Conservation (phyloP, 495 filamentous ascomycete species). For the Hyaloscypha bicolor region DNA sequence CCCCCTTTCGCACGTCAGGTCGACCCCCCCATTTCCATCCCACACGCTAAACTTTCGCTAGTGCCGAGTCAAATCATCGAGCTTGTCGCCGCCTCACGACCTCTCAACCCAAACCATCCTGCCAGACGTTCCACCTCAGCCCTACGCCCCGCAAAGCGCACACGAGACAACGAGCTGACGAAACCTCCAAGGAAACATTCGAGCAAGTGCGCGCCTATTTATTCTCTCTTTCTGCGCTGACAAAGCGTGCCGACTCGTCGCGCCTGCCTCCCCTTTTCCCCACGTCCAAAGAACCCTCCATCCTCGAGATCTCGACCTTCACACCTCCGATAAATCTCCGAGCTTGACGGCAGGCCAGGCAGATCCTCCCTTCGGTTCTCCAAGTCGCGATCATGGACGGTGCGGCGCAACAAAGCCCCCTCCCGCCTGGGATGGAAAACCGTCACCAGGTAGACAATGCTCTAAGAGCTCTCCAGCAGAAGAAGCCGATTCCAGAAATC, state of each 20-base stretch:
- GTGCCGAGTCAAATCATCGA: slow-evolving; percentile 1
- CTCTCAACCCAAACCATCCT: not conserved
- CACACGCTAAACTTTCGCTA: slow-evolving; percentile 9
- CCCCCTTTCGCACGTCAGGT: not conserved
- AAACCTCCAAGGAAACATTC: not conserved
- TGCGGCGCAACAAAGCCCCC: slow-evolving; percentile 14
- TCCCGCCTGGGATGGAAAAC: slow-evolving; percentile 14
- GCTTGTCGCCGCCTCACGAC: slow-evolving; percentile 4
- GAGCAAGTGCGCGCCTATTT: not conserved
- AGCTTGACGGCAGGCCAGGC: not conserved
- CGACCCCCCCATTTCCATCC: not conserved
- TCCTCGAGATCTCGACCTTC: not conserved
- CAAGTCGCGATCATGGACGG: slow-evolving; percentile 27
- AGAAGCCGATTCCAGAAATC: slow-evolving; percentile 94
- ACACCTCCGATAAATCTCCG: not conserved
- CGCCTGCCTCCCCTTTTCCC: slow-evolving; percentile 6
- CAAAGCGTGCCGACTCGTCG: slow-evolving; percentile 3
- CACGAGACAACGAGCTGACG: not conserved
- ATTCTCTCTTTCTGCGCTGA: slow-evolving; percentile 5
- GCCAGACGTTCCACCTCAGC: not conserved
- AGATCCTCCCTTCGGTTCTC: not conserved
- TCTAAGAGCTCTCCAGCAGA: slow-evolving; percentile 82
- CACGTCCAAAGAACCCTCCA: not conserved
- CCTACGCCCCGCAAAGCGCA: not conserved
- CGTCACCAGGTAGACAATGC: slow-evolving; percentile 62